These are phyloP conservation scores for Epichloe hybrida DNA, from an alignment of 2,329 filamentous ascomycete genomes.

Conservation along the genomic window DNA sequence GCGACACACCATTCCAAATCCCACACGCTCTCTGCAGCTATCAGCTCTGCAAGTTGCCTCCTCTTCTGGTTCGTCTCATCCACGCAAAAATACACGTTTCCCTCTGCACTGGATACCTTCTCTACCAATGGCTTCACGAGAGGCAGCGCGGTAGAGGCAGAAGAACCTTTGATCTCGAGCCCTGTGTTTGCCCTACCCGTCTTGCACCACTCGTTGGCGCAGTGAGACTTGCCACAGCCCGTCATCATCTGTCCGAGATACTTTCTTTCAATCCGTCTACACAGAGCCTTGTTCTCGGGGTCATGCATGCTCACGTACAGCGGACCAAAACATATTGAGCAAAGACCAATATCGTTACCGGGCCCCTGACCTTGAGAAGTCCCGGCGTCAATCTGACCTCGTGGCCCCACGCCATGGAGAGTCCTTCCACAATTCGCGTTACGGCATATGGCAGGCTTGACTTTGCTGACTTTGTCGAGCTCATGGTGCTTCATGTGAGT, in stretches of 20 bases:
- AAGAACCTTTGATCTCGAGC: slow-evolving; percentile 37
- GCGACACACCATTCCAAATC: slow-evolving; percentile 62
- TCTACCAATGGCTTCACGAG: slow-evolving; percentile 59
- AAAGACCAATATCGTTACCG: slow-evolving; percentile 69
- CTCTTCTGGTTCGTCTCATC: slow-evolving; percentile 70
- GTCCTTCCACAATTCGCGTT: slow-evolving; percentile 80
- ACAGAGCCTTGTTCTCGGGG: slow-evolving; percentile 75
- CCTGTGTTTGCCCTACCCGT: slow-evolving; percentile 55
- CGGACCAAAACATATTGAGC: slow-evolving; percentile 78
- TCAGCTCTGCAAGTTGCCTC: slow-evolving; percentile 56
- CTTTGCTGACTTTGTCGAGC: slow-evolving; percentile 61
- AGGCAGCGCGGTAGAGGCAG: slow-evolving; percentile 57
- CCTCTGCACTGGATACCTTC: slow-evolving; percentile 43
- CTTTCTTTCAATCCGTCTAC: slow-evolving; percentile 69
- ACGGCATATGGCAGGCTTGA: slow-evolving; percentile 58
- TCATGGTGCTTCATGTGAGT: slow-evolving; percentile 86
- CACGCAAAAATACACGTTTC: slow-evolving; percentile 68
- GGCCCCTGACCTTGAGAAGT: slow-evolving; percentile 47
- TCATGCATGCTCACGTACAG: slow-evolving; percentile 86
- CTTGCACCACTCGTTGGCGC: slow-evolving; percentile 74
- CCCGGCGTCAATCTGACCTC: slow-evolving; percentile 49
- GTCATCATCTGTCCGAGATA: slow-evolving; percentile 78
- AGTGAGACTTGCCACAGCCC: slow-evolving; percentile 76
- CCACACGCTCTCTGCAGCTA: slow-evolving; percentile 57
- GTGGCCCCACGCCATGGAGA: slow-evolving; percentile 53